Base-by-base conservation (phyloP, 768 basidiomycete genomes). In the Hortiboletus campestris region DNA sequence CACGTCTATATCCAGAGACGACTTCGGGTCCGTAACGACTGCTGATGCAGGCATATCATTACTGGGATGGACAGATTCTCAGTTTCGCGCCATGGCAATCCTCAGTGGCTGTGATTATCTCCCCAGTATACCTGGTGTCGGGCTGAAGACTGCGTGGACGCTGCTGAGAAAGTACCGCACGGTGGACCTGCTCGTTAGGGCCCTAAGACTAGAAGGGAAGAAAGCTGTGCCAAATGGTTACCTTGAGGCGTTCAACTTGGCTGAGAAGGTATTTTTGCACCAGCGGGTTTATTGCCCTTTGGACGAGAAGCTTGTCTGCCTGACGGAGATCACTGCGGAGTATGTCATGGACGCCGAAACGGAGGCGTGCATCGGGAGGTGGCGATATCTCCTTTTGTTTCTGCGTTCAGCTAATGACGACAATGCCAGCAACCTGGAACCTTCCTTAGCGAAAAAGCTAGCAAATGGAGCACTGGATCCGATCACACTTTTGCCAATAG, bases 11-110 rank as follows among this genome's bases (percentile, higher is more conserved):
- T 82, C 81, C 16, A 82, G 87, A 31, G 72, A 74, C 39, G 83
- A 89, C 67, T 91, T 93, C 66, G 86, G 79, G 11, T 78, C 79
- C 28, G 78, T 88, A 47, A 74, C 77, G 20, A 71, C 73, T 16
- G 69, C 75, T 1, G 79, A 82, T 22, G 72, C 81, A 36, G 78
- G 79, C 43, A 85, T 93, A 63, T 88, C 91, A 25, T 83, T 98
- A 56, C 73, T 84, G 45, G 91, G 92, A 16, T 98, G 94, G 95
- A 84, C 88, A 22, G 93, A 96, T 65, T 74, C 77, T 11, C 89
- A 97, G 70, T 98, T 98, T 67, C 83, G 96, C 22, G 80, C 89
- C 39, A 97, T 96, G 93, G 88, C 93, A 3, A 94, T 96, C 68
- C 76, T 96, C 51, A 91, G 89, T 58, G 94, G 94, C 16, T 96